These are phyloP conservation scores for Retiboletus flavoniger DNA, from an alignment of 1,284 basidiomycete genomes.

Conservation along the genomic window DNA sequence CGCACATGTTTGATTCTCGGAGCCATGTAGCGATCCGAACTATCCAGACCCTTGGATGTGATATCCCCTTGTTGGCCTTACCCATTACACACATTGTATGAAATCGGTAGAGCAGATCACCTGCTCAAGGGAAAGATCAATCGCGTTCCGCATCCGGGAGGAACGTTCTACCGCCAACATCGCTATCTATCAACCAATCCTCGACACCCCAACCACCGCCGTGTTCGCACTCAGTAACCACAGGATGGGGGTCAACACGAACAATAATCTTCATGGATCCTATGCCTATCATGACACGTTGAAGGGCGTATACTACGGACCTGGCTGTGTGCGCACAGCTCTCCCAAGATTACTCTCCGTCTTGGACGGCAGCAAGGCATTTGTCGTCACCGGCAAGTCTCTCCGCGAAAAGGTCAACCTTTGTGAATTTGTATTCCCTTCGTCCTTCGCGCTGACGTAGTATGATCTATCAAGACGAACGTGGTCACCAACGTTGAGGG, in stretches of 20 bases:
- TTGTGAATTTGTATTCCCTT: slow-evolving; percentile 4
- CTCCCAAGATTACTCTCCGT: slow-evolving; percentile 59
- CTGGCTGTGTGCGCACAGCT: slow-evolving; percentile 57
- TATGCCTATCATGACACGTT: slow-evolving; percentile 66
- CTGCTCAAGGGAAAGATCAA: not conserved
- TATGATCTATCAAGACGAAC: slow-evolving; percentile 50
- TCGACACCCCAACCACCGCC: not conserved
- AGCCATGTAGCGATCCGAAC: slow-evolving; percentile 3
- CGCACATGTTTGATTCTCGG: slow-evolving; percentile 15
- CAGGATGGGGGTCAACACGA: slow-evolving; percentile 10
- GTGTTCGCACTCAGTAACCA: not conserved
- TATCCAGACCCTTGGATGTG: not conserved
- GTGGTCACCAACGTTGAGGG: slow-evolving; percentile 59
- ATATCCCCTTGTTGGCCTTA: slow-evolving; percentile 1
- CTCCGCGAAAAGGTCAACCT: slow-evolving; percentile 58
- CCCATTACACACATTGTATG: slow-evolving; percentile 9
- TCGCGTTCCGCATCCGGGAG: not conserved
- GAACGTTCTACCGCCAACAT: slow-evolving; percentile 7
- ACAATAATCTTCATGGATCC: slow-evolving; percentile 42
- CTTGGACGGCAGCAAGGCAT: slow-evolving; percentile 57
- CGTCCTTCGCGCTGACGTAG: slow-evolving; percentile 4
- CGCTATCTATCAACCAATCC: slow-evolving; percentile 3
- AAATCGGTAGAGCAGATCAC: slow-evolving; percentile 13
- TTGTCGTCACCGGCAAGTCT: slow-evolving; percentile 71
- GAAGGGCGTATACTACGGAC: slow-evolving; percentile 66